Conservation (phyloP, 371 early-diverging fungal species). For the Amoeboaphelidium occidentale region DNA sequence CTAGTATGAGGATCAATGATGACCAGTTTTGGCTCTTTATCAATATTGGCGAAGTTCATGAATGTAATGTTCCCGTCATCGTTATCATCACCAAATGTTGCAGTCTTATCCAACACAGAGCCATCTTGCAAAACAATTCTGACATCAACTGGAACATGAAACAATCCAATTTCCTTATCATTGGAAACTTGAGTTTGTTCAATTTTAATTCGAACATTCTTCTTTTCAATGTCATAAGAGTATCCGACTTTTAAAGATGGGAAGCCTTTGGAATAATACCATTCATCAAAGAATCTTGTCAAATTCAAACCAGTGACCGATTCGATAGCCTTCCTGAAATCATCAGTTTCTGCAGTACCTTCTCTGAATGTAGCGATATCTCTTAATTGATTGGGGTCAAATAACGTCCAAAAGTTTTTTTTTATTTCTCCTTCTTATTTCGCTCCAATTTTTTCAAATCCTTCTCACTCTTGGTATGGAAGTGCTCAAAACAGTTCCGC, state of each 20-base stretch:
- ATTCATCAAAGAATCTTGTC: slow-evolving; percentile 32
- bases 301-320: slow-evolving; percentile 22
- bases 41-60: slow-evolving; percentile 7
- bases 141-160: slow-evolving; percentile 20
- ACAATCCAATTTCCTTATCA: slow-evolving; percentile 16
- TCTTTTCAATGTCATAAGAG: slow-evolving; percentile 9
- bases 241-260: slow-evolving; percentile 20
- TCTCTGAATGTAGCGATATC: too few relatives aligned
- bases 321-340: slow-evolving; percentile 23
- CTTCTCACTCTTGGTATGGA: too few relatives aligned
- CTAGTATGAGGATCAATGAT: slow-evolving; percentile 25
- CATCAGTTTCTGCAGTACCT: too few relatives aligned
- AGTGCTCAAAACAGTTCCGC: too few relatives aligned
- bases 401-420: too few relatives aligned
- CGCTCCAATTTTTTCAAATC: too few relatives aligned
- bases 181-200: slow-evolving; percentile 23
- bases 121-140: slow-evolving; percentile 17
- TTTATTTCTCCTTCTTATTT: too few relatives aligned
- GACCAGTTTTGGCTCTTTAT: slow-evolving; percentile 12
- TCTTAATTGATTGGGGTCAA: too few relatives aligned
- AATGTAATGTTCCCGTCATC: slow-evolving; percentile 4
- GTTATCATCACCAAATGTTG: slow-evolving; percentile 8
- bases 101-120: slow-evolving; percentile 5
- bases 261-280: slow-evolving; percentile 27
- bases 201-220: slow-evolving; percentile 12